Evolutionary conservation across 129 eudicot species (phyloP).

Genomic region (Helianthus tuberosus): DNA sequence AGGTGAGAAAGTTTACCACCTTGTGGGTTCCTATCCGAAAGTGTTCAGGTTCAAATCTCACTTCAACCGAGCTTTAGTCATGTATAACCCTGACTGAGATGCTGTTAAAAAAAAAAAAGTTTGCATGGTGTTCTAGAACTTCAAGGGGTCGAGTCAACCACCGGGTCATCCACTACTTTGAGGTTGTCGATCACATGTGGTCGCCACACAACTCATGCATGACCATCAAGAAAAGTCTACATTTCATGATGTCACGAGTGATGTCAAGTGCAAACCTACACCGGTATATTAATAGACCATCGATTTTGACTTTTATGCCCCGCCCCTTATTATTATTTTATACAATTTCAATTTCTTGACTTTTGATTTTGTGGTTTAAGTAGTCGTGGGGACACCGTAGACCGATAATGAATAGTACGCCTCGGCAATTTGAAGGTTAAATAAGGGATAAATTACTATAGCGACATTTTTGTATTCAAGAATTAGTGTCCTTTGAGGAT

Average conservation of each 20-base stretch:
- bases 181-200: slow-evolving; percentile 14
- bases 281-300: not conserved
- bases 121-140: slow-evolving; percentile 16
- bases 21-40: no score
- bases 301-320: slow-evolving; percentile 32
- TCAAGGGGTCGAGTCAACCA: slow-evolving; percentile 26
- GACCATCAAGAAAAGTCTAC: not conserved
- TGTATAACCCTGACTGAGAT: no score
- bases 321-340: no score
- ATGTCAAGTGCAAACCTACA: slow-evolving; percentile 11
- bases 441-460: not conserved
- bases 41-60: no score
- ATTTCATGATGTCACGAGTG: slow-evolving; percentile 30
- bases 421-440: not conserved
- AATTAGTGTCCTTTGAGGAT: not conserved
- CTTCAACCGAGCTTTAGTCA: no score
- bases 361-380: slow-evolving; percentile 11
- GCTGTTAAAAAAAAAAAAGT: no score
- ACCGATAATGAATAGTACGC: no score
- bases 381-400: not conserved
- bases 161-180: slow-evolving; percentile 29
- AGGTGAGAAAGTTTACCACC: no score
- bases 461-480: not conserved
- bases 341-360: slow-evolving; percentile 30
- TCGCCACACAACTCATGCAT: slow-evolving; percentile 16